Evolutionary conservation across 1,284 basidiomycete genomes (phyloP), one percentile per base, ranked within the genome.

Genomic region (Butyriboletus appendiculatus): DNA sequence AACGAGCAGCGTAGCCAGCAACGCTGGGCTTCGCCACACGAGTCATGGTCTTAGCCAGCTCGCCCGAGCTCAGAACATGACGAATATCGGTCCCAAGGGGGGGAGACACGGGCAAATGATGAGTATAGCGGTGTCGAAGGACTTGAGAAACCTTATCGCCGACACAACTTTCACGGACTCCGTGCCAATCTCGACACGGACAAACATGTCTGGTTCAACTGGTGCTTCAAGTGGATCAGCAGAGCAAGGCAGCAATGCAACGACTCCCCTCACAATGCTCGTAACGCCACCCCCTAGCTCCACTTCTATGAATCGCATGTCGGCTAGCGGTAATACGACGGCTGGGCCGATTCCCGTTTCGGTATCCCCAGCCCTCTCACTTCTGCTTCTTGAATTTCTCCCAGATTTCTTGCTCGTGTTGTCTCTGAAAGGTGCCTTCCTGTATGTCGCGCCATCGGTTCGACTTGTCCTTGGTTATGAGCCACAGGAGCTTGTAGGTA

Each of bases 381-480:
- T 88, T 57, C 72, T 92, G 45, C 75, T 95, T 24, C 81, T 95
- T 50, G 85, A 88, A 59, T 75, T 82, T 45, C 74, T 76, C 12
- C 80, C 85, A 45, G 94, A 97, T 69, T 92, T 96, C 67, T 77
- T 97, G 30, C 89, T 92, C 65, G 94, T 97, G 39, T 79, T 98
- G 28, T 95, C 92, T 5, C 84, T 98, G 59, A 97, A 97, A 66
- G 96, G 96, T n/a, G 81, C 82, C 9, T 94, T 98, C 74, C 82
- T 96, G 48, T 98, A 97, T 68, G 91, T 94, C 52, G 92, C 94
- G 0, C 93, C 92, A 1, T 82, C 85, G n/a, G 83, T 95, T 16
- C 74, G 80, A 16, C 75, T 81, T 32, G 81, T 92, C 12, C 78
- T 96, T 26, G 93, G 92, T 32, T 94, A 92, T 72, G 82, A 85